Evolutionary conservation across 2,329 filamentous ascomycete species (phyloP).

Genomic region (Aspergillus viridinutans): DNA sequence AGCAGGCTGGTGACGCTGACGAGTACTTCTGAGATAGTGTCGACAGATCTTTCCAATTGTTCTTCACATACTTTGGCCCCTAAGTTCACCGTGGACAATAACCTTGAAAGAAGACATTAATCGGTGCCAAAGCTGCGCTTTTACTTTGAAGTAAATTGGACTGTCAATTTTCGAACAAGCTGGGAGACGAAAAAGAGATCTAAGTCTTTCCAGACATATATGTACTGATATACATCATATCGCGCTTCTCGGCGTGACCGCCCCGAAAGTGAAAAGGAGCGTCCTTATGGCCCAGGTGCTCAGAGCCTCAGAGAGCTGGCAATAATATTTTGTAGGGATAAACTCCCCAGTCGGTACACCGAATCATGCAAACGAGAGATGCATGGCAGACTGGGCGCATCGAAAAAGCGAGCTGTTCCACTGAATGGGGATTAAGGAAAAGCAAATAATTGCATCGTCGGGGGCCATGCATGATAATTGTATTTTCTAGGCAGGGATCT

Average conservation of each 20-base stretch:
- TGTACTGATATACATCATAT: background rate
- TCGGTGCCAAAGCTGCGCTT: background rate
- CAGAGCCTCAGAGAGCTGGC: background rate
- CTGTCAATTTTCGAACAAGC: constrained; percentile 2
- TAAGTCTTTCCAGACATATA: constrained; percentile 12
- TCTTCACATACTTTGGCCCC: constrained; percentile 9
- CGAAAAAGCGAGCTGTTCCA: constrained; percentile 14
- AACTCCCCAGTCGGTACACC: background rate
- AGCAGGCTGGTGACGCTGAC: background rate
- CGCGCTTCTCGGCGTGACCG: background rate
- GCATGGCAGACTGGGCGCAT: constrained; percentile 15
- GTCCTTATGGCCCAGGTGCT: background rate
- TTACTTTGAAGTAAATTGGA: constrained; percentile 13
- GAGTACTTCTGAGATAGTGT: background rate
- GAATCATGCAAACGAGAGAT: constrained; percentile 1
- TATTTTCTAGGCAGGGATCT: constrained; percentile 10
- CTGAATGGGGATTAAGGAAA: constrained; percentile 5
- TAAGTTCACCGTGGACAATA: background rate
- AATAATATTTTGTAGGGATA: background rate
- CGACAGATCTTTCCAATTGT: background rate
- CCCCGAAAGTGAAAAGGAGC: background rate
- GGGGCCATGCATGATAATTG: constrained; percentile 9
- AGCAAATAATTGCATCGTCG: constrained; percentile 5
- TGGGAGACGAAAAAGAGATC: background rate
- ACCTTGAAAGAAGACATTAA: background rate